Evolutionary conservation across 2,329 filamentous ascomycete species (phyloP).

Genomic region (Thelonectria discophora): DNA sequence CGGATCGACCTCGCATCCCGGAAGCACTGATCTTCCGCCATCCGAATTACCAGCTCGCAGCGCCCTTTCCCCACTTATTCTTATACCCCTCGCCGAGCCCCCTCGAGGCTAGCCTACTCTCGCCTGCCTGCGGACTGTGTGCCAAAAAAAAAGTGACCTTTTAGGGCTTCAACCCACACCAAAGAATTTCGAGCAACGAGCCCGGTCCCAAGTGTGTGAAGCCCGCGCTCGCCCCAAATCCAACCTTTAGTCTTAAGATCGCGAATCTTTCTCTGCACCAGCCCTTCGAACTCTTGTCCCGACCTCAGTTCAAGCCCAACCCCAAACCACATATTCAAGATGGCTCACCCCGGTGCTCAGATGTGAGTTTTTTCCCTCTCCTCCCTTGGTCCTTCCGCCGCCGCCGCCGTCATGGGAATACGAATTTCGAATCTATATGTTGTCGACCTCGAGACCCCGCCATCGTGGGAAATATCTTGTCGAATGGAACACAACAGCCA

Average conservation of each 20-base stretch:
- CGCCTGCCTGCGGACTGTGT: slow-evolving; percentile 21
- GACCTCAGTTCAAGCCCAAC: slow-evolving; percentile 43
- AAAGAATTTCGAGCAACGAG: slow-evolving; percentile 41
- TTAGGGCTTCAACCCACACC: slow-evolving; percentile 50
- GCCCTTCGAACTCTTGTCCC: slow-evolving; percentile 45
- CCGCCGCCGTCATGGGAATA: slow-evolving; percentile 2
- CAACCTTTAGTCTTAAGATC: slow-evolving; percentile 41
- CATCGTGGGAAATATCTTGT: slow-evolving; percentile 6
- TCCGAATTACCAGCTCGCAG: not conserved
- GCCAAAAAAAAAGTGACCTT: slow-evolving; percentile 31
- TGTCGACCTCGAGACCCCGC: slow-evolving; percentile 7
- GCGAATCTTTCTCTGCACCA: slow-evolving; percentile 44
- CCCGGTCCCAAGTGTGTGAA: slow-evolving; percentile 29
- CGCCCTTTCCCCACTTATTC: not conserved
- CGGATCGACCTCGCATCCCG: not conserved
- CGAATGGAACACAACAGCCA: not conserved
- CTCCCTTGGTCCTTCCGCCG: slow-evolving; percentile 1
- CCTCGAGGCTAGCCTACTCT: not conserved
- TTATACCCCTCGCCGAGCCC: not conserved
- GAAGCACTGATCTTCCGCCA: not conserved
- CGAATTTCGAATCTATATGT: slow-evolving; percentile 3
- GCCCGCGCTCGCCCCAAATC: slow-evolving; percentile 36
- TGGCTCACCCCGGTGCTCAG: slow-evolving; percentile 69
- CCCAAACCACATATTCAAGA: slow-evolving; percentile 54
- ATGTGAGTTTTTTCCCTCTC: slow-evolving; percentile 59